Percentiles rank a stretch among this genome's conserved stretches.
Conservation (phyloP, 805 yeast species). For the Candida fluviatilis region DNA sequence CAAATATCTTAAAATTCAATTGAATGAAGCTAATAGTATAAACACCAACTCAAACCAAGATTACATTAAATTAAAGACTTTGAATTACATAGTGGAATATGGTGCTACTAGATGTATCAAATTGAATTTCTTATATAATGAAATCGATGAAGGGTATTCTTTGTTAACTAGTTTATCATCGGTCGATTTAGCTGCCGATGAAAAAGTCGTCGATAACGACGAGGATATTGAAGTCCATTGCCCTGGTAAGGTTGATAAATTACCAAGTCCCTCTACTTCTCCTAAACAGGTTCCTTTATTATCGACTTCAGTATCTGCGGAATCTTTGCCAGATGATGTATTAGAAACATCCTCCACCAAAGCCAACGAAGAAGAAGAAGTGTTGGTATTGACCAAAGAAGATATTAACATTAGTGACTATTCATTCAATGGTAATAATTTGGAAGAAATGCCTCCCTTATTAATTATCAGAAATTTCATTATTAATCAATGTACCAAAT, state of each 20-base stretch:
- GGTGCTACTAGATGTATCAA: conserved; percentile 34
- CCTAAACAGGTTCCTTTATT: background rate
- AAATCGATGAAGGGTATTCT: conserved; percentile 1
- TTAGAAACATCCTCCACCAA: background rate
- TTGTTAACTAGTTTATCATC: conserved; percentile 1
- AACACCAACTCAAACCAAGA: conserved; percentile 19
- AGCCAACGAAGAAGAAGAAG: background rate
- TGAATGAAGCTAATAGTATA: conserved; percentile 19
- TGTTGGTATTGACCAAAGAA: conserved; percentile 1
- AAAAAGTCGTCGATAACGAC: conserved; percentile 1
- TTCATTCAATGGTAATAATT: background rate
- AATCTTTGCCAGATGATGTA: background rate
- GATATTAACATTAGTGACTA: background rate
- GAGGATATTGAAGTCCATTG: background rate
- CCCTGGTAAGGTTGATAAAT: background rate
- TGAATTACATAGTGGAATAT: conserved; percentile 36
- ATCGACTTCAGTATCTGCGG: background rate
- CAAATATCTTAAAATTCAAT: conserved; percentile 21
- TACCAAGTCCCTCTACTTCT: background rate
- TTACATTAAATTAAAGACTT: conserved; percentile 35
- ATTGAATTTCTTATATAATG: conserved; percentile 8
- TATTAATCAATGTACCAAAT: conserved; percentile 26
- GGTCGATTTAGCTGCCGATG: background rate
- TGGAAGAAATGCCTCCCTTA: background rate
- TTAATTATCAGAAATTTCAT: conserved; percentile 10